Base-by-base conservation (phyloP, 2,329 filamentous ascomycete genomes). In the Ascochyta pisi region DNA sequence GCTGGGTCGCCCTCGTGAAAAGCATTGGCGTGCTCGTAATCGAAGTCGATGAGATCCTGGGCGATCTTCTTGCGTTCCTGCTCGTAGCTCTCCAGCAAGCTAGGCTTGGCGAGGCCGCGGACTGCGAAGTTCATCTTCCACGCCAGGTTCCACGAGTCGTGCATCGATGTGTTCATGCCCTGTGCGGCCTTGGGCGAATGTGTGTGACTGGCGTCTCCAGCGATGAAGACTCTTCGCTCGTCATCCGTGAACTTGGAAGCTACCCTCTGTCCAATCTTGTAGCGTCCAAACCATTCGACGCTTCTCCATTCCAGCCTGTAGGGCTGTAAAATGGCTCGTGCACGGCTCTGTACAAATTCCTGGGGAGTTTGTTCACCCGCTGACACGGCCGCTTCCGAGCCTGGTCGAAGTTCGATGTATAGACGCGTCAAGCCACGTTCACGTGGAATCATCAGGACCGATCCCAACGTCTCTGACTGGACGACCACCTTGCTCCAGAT, bases 401-500 rank as follows among this genome's bases (percentile, higher is more conserved):
- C 75, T 1, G 73, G 67, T 54, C 77, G 76, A 40, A 79, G 65
- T 58, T 79, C 81, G 35, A 84, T 81, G 53, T 84, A 84, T 3
- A 84, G 79, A 41, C 89, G 83, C 0, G 88, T 91, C 83, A 91
- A 86, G 66, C 89, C 89, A 38, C 87, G 81, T 72, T 91, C 89
- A 35, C 89, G 84, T 4, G 89, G 89, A 49, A 91, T 88, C 71
- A 89, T 88, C n/a, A 91, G 80, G 41, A 91, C 86, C 0, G 88
- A 89, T 3, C 89, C 89, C 40, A 85, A 81, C 55, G 84, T 81
- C 58, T 90, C 84, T 2, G 86, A 88, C 61, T 88, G 87, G 7
- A 90, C 81, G 0, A 89, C 82, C 0, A 87, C 87, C 76, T 91
- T 91, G 71, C 85, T 89, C 87, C 88, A 91, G 44, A 91, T 83